phyloP scores from a whole-genome alignment of 1,284 basidiomycete species.

The Peniophora sp. region DNA sequence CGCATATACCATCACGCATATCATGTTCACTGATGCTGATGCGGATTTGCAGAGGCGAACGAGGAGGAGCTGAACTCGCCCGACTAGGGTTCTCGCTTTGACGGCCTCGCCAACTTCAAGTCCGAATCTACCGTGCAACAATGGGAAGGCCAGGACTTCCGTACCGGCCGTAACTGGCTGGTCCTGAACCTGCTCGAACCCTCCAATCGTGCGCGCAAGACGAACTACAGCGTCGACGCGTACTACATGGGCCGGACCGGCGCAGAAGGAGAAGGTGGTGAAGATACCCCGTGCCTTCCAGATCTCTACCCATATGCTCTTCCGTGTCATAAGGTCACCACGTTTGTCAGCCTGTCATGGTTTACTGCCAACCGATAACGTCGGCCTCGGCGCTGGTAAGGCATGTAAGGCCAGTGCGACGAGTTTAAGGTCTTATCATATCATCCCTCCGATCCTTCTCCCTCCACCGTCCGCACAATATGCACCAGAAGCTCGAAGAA shows the following conservation, averaged over 20 bases:
- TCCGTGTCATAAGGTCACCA: neutral
- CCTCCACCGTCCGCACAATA: slow-evolving; percentile 13
- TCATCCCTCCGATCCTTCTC: neutral
- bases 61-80: slow-evolving; percentile 99
- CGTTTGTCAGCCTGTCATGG: neutral
- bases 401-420: neutral
- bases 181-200: slow-evolving; percentile 83
- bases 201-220: slow-evolving; percentile 93
- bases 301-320: neutral
- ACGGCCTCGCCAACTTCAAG: slow-evolving; percentile 97
- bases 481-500: slow-evolving; percentile 48
- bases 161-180: slow-evolving; percentile 65
- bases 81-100: slow-evolving; percentile 85
- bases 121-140: slow-evolving; percentile 83
- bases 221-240: slow-evolving; percentile 90
- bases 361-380: neutral
- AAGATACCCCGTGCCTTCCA: too few species aligned
- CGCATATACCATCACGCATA: neutral
- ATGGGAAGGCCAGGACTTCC: slow-evolving; percentile 97
- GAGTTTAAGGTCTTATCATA: neutral
- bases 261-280: too few species aligned
- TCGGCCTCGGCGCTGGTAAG: neutral
- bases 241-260: slow-evolving; percentile 94
- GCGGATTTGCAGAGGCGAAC: slow-evolving; percentile 75
- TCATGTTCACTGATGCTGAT: neutral